Base-by-base conservation (phyloP, 1,284 basidiomycete species). In the Ustilago loliicola region DNA sequence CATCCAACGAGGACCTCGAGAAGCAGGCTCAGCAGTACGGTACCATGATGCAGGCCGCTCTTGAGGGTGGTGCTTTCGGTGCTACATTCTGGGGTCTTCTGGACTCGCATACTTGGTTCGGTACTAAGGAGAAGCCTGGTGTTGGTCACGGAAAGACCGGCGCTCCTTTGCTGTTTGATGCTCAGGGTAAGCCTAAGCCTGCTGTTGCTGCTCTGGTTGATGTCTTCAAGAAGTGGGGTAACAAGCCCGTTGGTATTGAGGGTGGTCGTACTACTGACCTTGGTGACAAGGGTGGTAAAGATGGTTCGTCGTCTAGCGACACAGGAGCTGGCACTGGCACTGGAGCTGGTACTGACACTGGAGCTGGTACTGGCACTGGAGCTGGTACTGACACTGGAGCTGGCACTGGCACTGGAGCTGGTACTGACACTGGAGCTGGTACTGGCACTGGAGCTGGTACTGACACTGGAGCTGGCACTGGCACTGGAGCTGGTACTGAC, bases 201-300 rank as follows among this genome's bases (percentile, higher is more conserved):
- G 73, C 73, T 2, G 61, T 72, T 23, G 73, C 73, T 65, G 73
- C 73, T 8, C 62, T 76, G 13, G 73, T 76, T 9, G 73, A 76
- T 23, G 73, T 76, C 19, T 76, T 76, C 58, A 76, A 72, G 65
- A 71, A 76, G 68, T 76, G 73, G 73, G 73, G 73, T 54, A 38
- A 57, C 54, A 76, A 76, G 62, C 68, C 56, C 1, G 73, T 55
- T n/a, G 73, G 73, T 50, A 71, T 76, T 61, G 51, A 64, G 50
- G 48, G 48, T 27, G 73, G 73, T 19, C 53, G 61, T 19, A 23
- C 58, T 19, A 53, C 32, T 5, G 73, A 72, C 29, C 40, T 70
- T 10, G 61, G 52, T 52, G 32, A 15, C 36, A 30, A 48, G 17
- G 42, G 36, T 25, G 29, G 48, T 40, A 50, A 36, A 23, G 45